Evolutionary conservation across 2,329 filamentous ascomycete species (phyloP), one percentile per base, ranked within the genome.

Genomic region (Scedosporium boydii): DNA sequence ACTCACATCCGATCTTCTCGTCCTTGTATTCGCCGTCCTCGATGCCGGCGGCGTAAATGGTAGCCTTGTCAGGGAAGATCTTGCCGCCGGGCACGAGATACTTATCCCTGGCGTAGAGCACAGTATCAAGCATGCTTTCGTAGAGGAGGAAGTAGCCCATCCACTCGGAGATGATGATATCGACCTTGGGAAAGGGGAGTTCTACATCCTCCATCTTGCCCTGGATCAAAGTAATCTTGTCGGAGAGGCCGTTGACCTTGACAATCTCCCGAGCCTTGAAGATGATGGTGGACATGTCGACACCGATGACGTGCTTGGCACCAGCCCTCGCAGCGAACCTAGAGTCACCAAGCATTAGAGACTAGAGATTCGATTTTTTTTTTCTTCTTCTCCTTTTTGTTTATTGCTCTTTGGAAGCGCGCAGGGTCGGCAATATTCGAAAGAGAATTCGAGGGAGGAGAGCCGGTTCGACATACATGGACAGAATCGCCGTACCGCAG

Each of bases 141-240:
- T 99, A 99, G 65, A 99, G 87, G 61, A 99, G 81, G 82, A 98
- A 98, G 81, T 99, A 99, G 41, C 95, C 95, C 95, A 99, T 99
- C 95, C 95, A 99, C 82, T 99, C 95, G 1, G 93, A 98, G 75
- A 99, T 96, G 79, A 99, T 99, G 74, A 99, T 99, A 73, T 99
- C 95, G 67, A 99, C 95, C 78, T 98, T 90, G 71, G 91, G 89
- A 77, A 89, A 96, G 21, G 95, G 95, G 66, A 99, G 82, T 72
- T 89, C 82, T 56, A 99, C 92, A 80, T 99, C 95, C 81, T 99
- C 95, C 95, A 99, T 99, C 85, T 99, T 99, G 75, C 95, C 95
- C 81, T 98, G 95, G 67, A 99, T 85, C 64, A 99, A 86, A 61
- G 95, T 98, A 75, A 99, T 97, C 85, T 96, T 96, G 80, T 93